These are phyloP conservation scores for Emmonsia crescens DNA, from an alignment of 2,329 filamentous ascomycete species.

Conservation along the genomic window DNA sequence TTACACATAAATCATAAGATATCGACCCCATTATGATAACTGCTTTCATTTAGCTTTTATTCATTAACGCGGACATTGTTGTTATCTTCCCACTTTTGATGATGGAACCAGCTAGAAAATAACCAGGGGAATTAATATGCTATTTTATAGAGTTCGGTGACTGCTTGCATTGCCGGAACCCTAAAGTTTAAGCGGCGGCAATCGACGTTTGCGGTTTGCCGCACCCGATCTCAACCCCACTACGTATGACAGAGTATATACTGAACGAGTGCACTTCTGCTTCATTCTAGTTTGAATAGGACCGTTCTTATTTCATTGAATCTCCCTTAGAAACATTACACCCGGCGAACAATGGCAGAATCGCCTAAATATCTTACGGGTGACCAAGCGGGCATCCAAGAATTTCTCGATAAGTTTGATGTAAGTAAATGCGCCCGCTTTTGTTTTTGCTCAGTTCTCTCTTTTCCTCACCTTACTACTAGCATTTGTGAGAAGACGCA, in stretches of 20 bases:
- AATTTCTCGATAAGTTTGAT: constrained; percentile 85
- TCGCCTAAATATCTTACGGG: constrained; percentile 58
- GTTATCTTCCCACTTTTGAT: no score
- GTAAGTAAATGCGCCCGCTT: constrained; percentile 44
- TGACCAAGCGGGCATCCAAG: constrained; percentile 62
- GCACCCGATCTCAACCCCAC: neutral
- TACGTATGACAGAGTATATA: neutral
- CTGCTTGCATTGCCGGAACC: no score
- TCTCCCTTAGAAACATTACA: neutral
- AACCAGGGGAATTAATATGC: no score
- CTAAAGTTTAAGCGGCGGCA: no score
- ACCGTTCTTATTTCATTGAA: neutral
- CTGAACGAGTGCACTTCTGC: neutral
- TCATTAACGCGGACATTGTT: no score
- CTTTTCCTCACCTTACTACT: no score
- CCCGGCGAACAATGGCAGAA: neutral
- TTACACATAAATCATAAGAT: no score
- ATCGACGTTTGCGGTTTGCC: no score
- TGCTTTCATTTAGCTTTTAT: no score
- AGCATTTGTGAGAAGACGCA: neutral
- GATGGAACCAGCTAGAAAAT: no score
- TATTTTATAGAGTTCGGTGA: no score
- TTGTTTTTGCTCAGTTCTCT: neutral
- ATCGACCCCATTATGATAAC: no score
- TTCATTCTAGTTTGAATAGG: neutral